These are phyloP conservation scores for Catunica adiposa DNA, from an alignment of 2,329 filamentous ascomycete species.

Conservation along the genomic window DNA sequence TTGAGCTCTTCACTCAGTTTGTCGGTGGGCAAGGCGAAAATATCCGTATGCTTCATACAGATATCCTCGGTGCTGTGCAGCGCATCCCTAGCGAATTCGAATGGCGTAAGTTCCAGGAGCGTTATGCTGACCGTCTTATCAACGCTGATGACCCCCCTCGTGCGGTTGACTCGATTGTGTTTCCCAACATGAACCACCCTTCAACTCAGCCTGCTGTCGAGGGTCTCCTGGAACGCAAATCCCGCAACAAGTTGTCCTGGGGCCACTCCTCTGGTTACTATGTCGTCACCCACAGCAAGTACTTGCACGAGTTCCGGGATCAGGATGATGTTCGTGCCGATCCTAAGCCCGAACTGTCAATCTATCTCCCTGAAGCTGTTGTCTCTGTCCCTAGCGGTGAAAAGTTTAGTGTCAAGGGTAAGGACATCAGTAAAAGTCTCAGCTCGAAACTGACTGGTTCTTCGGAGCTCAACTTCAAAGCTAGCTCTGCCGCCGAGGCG, in stretches of 20 bases:
- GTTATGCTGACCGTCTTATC: conserved; percentile 56
- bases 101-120: conserved; percentile 69
- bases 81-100: conserved; percentile 72
- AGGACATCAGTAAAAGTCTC: conserved; percentile 69
- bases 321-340: conserved; percentile 57
- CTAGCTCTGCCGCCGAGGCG: conserved; percentile 63
- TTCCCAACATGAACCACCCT: conserved; percentile 75
- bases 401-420: conserved; percentile 92
- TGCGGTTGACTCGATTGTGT: conserved; percentile 55
- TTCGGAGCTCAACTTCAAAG: conserved; percentile 76
- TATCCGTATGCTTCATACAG: conserved; percentile 61
- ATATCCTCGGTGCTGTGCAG: conserved; percentile 65
- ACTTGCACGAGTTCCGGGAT: conserved; percentile 91
- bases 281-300: conserved; percentile 74
- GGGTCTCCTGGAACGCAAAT: conserved; percentile 79
- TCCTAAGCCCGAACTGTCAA: conserved; percentile 67
- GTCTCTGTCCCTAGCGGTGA: conserved; percentile 55
- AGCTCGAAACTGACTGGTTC: conserved; percentile 65
- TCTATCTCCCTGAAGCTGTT: conserved; percentile 81
- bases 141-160: conserved; percentile 61
- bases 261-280: conserved; percentile 74
- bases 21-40: conserved; percentile 68
- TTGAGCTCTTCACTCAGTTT: conserved; percentile 70
- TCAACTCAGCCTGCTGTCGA: conserved; percentile 73
- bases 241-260: conserved; percentile 63